Evolutionary conservation across 371 early-diverging fungal genomes (phyloP).

Genomic region (Capniomyces stellatus): DNA sequence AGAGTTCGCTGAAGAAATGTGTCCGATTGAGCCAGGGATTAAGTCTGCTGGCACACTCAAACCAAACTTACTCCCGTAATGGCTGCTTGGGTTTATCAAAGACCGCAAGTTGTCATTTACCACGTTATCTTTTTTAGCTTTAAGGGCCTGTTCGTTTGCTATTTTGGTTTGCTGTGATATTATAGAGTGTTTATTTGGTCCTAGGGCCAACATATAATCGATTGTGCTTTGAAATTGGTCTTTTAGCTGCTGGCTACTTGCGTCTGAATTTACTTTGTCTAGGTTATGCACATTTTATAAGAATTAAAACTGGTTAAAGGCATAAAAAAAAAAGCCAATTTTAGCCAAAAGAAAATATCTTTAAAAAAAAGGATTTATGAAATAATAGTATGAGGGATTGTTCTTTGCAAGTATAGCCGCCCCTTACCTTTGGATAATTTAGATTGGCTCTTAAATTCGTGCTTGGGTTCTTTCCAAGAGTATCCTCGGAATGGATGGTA

Average conservation of each 20-base stretch:
- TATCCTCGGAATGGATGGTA: constrained; percentile 61
- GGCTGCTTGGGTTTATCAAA: too few relatives aligned
- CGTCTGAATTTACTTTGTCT: neutral
- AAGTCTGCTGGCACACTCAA: too few relatives aligned
- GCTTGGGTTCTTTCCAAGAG: constrained; percentile 36
- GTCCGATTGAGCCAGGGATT: too few relatives aligned
- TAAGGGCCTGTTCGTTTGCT: neutral
- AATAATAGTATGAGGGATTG: too few relatives aligned
- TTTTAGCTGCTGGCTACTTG: neutral
- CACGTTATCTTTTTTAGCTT: too few relatives aligned
- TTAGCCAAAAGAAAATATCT: neutral
- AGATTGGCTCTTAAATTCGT: constrained; percentile 10
- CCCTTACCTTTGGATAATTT: constrained; percentile 8
- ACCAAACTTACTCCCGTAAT: too few relatives aligned
- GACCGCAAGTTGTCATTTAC: too few relatives aligned
- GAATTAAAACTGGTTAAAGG: neutral
- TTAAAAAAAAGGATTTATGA: too few relatives aligned
- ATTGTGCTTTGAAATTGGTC: constrained; percentile 3
- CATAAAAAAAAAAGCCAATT: neutral
- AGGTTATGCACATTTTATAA: neutral
- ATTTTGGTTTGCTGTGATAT: constrained; percentile 1
- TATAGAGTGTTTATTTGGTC: constrained; percentile 1
- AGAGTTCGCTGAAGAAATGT: too few relatives aligned
- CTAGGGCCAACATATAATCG: constrained; percentile 1
- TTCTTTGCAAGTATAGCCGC: too few relatives aligned